These are phyloP conservation scores for Teratosphaeria gauchensis DNA, from an alignment of 2,329 filamentous ascomycete genomes.

Conservation along the genomic window DNA sequence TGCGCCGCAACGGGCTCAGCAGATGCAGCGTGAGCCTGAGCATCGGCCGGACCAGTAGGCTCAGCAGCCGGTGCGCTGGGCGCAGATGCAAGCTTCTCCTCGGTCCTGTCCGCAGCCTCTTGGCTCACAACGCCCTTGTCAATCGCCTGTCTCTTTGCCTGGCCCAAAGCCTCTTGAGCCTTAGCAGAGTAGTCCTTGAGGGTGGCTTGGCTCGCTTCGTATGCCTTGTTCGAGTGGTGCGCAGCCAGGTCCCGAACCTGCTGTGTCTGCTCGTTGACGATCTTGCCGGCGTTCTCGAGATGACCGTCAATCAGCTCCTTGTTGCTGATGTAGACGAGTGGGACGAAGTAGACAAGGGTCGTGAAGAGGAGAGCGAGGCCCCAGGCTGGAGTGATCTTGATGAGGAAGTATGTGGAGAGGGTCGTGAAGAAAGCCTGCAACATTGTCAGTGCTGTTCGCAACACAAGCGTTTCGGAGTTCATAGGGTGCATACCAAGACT, in stretches of 20 bases:
- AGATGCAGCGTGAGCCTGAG: neutral
- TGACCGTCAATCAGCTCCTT: constrained; percentile 54
- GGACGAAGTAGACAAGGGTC: constrained; percentile 47
- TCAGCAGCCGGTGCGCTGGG: constrained; percentile 1
- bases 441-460: constrained; percentile 10
- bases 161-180: constrained; percentile 47
- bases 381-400: constrained; percentile 58
- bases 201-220: constrained; percentile 48
- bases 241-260: constrained; percentile 52
- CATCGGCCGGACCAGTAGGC: neutral
- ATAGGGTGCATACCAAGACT: constrained; percentile 41
- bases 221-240: constrained; percentile 49
- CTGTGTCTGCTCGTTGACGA: constrained; percentile 48
- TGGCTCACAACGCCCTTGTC: constrained; percentile 27
- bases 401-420: constrained; percentile 53
- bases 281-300: constrained; percentile 43
- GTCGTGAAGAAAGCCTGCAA: constrained; percentile 49
- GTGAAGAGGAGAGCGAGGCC: constrained; percentile 50
- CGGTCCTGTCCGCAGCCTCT: constrained; percentile 21
- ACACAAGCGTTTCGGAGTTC: neutral
- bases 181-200: constrained; percentile 52
- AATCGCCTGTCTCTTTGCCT: constrained; percentile 26
- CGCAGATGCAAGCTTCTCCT: constrained; percentile 2
- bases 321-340: constrained; percentile 56
- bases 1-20: neutral